These are phyloP conservation scores for Ceratocystis huliohia DNA, from an alignment of 2,329 filamentous ascomycete genomes.

Conservation along the genomic window DNA sequence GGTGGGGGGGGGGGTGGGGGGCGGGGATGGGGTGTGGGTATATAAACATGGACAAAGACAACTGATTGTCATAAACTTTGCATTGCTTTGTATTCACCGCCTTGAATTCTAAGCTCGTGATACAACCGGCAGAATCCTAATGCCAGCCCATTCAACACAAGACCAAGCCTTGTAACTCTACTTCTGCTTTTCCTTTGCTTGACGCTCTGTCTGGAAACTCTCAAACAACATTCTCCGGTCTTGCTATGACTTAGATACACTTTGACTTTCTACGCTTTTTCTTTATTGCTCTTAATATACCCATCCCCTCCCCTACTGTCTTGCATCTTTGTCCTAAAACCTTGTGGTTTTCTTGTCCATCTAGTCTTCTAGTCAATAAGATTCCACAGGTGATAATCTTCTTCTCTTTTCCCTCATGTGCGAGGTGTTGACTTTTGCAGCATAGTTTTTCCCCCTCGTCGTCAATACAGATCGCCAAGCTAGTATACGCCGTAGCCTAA, in stretches of 20 bases:
- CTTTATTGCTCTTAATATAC: slow-evolving; percentile 5
- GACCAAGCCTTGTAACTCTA: background rate
- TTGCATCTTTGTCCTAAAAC: background rate
- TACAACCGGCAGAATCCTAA: slow-evolving; percentile 20
- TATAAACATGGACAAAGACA: background rate
- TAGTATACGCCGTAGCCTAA: background rate
- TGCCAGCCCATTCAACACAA: slow-evolving; percentile 1
- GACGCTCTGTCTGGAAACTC: slow-evolving; percentile 1
- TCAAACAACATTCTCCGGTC: background rate
- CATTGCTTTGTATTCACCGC: slow-evolving; percentile 11
- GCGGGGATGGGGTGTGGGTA: too few species aligned
- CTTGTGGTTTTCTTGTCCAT: background rate
- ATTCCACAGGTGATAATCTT: background rate
- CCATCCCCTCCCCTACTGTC: background rate
- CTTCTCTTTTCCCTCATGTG: background rate
- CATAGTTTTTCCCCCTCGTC: background rate
- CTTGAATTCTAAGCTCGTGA: slow-evolving; percentile 16
- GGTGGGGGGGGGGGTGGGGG: too few species aligned
- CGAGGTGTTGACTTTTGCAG: background rate
- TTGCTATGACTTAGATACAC: background rate
- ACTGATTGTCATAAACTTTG: background rate
- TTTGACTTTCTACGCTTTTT: background rate
- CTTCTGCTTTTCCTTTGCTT: background rate
- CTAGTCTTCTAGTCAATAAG: background rate
- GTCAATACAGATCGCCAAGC: background rate